A percentile compares a stretch with the other conserved stretches of the same genome.
Evolutionary conservation across 371 early-diverging fungal genomes (phyloP).

Genomic region (Mucor lusitanicus): DNA sequence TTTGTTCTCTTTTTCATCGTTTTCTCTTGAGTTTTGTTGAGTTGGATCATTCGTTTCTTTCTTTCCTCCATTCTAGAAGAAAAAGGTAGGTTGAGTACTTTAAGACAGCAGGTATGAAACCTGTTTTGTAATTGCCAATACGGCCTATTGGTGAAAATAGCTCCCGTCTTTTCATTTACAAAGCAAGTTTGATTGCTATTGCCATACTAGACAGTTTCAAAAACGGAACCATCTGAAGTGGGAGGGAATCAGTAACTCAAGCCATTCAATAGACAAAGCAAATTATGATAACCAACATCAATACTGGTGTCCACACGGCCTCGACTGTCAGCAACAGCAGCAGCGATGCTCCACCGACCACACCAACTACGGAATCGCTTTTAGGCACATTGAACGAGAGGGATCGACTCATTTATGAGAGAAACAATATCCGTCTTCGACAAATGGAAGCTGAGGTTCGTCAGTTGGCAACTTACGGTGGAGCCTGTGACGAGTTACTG

Average conservation of each 20-base stretch:
- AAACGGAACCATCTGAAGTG: neutral
- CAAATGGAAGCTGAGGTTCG: constrained; percentile 33
- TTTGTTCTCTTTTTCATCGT: neutral
- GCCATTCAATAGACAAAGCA: neutral
- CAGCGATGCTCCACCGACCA: neutral
- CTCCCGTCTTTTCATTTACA: neutral
- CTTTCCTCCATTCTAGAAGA: neutral
- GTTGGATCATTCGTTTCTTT: neutral
- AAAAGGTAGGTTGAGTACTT: neutral
- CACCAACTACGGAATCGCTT: neutral
- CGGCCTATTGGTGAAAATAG: neutral
- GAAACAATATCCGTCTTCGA: constrained; percentile 27
- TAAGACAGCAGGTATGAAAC: neutral
- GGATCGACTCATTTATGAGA: constrained; percentile 10
- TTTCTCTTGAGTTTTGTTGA: neutral
- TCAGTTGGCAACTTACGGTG: constrained; percentile 28
- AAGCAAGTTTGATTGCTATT: neutral
- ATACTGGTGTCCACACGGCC: neutral
- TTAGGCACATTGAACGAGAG: neutral
- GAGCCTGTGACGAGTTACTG: constrained; percentile 43
- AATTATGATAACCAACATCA: neutral
- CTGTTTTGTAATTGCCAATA: neutral
- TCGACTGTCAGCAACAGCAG: neutral
- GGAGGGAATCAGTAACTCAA: neutral
- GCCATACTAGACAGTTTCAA: neutral